phyloP scores from a whole-genome alignment of 495 filamentous ascomycete genomes.

The Tuber magnatum region DNA sequence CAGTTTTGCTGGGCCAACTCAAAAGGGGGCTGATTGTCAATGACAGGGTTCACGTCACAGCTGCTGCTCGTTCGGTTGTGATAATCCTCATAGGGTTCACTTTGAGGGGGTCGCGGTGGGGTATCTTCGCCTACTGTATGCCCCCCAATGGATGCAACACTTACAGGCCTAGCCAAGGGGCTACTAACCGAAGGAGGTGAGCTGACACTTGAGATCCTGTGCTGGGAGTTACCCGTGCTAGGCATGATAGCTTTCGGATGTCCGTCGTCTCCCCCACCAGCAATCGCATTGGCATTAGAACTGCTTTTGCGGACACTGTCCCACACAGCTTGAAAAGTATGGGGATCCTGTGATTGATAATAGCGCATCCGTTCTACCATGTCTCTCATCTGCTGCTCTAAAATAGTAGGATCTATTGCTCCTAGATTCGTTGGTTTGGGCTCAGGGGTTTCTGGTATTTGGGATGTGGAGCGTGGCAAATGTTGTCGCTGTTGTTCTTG shows the following conservation, averaged over 20 bases:
- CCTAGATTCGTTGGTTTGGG: conserved; percentile 9
- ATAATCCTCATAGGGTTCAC: neutral
- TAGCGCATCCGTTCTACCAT: conserved; percentile 39
- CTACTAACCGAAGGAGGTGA: neutral
- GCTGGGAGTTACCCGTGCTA: neutral
- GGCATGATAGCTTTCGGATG: conserved; percentile 14
- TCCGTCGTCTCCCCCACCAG: conserved; percentile 5
- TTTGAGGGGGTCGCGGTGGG: neutral
- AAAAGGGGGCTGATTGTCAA: neutral
- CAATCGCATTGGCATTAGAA: conserved; percentile 19
- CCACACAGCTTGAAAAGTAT: conserved; percentile 33
- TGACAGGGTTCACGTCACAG: neutral
- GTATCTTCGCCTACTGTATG: neutral
- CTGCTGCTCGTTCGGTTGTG: neutral
- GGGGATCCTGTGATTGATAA: conserved; percentile 32
- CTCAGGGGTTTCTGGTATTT: conserved; percentile 10
- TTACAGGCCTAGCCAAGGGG: neutral
- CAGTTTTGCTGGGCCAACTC: neutral
- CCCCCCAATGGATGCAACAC: neutral
- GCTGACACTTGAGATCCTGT: neutral
- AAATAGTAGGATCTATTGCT: conserved; percentile 21
- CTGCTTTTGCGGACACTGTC: conserved; percentile 32
- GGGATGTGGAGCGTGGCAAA: conserved; percentile 4
- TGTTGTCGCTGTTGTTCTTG: conserved; percentile 5
- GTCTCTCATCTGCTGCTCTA: conserved; percentile 36